These are phyloP conservation scores for Sugiyamaella novakii DNA, from an alignment of 1,139 yeast species.

Conservation along the genomic window DNA sequence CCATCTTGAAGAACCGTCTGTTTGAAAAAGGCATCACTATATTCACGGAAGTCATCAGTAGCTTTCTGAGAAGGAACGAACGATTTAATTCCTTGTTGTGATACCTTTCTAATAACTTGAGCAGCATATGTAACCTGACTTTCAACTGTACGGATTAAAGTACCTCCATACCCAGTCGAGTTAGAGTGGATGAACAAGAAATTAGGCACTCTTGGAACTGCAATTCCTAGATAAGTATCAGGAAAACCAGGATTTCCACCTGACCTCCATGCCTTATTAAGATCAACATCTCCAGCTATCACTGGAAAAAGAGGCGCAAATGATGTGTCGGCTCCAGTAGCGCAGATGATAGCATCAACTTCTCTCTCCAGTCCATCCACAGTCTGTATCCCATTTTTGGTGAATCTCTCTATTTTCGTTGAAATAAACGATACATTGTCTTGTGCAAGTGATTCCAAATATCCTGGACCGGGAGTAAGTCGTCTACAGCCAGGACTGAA, in stretches of 20 bases:
- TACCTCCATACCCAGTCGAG: constrained; percentile 29
- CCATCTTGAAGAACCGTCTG: constrained; percentile 28
- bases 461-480: constrained; percentile 30
- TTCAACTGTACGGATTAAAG: constrained; percentile 31
- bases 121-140: constrained; percentile 30
- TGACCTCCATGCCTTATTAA: constrained; percentile 23
- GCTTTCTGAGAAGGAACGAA: constrained; percentile 30
- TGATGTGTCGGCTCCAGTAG: constrained; percentile 33
- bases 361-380: constrained; percentile 28
- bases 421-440: constrained; percentile 33
- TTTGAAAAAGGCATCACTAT: constrained; percentile 25
- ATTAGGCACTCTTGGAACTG: constrained; percentile 36
- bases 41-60: constrained; percentile 28
- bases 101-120: constrained; percentile 30
- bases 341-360: constrained; percentile 33
- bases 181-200: constrained; percentile 29
- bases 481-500: constrained; percentile 30
- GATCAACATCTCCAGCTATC: constrained; percentile 28
- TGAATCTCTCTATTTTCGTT: constrained; percentile 24
- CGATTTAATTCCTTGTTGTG: constrained; percentile 27
- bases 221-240: constrained; percentile 31
- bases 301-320: constrained; percentile 33
- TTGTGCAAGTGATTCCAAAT: constrained; percentile 34
- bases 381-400: constrained; percentile 30
- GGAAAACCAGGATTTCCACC: constrained; percentile 22